A percentile compares a stretch with the other conserved stretches of the same genome.
Conservation (phyloP, 768 basidiomycete genomes). For the Steccherinum ochraceum region DNA sequence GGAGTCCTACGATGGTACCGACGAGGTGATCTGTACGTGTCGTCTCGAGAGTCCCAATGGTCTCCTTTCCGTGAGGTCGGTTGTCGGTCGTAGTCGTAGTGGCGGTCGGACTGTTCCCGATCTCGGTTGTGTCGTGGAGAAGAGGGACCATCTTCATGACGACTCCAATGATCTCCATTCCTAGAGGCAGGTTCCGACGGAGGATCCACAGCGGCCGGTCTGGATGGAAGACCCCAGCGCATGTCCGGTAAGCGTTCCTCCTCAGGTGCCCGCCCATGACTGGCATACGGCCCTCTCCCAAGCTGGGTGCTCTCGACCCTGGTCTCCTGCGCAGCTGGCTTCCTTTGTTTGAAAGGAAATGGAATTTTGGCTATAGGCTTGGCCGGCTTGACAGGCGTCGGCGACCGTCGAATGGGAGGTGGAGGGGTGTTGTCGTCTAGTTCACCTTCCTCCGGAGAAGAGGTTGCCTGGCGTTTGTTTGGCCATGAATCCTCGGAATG, state of each 20-base stretch:
- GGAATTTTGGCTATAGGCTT: slow-evolving; percentile 43
- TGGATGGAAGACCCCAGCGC: slow-evolving; percentile 16
- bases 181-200: not conserved
- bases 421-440: slow-evolving; percentile 50
- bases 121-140: not conserved
- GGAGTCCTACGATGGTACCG: slow-evolving; percentile 1
- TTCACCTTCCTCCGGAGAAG: slow-evolving; percentile 77
- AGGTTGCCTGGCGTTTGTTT: slow-evolving; percentile 49
- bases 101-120: not conserved
- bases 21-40: not conserved
- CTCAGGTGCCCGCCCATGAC: slow-evolving; percentile 36
- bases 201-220: slow-evolving; percentile 4
- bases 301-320: slow-evolving; percentile 8
- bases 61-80: slow-evolving; percentile 13
- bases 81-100: slow-evolving; percentile 21
- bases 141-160: slow-evolving; percentile 5
- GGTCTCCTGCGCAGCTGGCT: slow-evolving; percentile 12
- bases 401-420: slow-evolving; percentile 9
- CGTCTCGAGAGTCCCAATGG: slow-evolving; percentile 5
- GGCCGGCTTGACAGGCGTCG: slow-evolving; percentile 17
- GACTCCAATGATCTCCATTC: not conserved
- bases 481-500: slow-evolving; percentile 45
- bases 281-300: not conserved
- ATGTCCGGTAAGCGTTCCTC: slow-evolving; percentile 36
- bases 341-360: slow-evolving; percentile 75